Base-by-base conservation (phyloP, 1,139 yeast genomes). In the Taphrina flavorubra region DNA sequence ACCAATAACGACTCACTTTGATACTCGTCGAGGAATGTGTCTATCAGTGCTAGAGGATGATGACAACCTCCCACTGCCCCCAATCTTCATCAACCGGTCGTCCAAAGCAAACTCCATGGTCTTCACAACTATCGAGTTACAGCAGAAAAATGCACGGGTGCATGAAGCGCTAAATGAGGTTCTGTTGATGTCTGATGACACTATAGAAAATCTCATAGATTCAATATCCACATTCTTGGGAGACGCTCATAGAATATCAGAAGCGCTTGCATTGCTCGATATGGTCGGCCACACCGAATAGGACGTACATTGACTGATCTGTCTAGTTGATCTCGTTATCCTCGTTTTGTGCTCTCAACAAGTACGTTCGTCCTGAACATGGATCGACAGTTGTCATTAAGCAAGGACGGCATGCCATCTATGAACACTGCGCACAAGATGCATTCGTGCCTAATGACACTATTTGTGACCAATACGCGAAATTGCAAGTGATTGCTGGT, bases 331-430 rank as follows among this genome's bases (percentile, higher is more conserved):
- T 34, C n/a, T 20, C 42, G 7, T 31, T 44, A 11, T 42, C 55
- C 8, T 8, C 7, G n/a, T 14, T 44, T 25, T 25, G 51, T 16
- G 11, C 44, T 8, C 13, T 11, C 20, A 34, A 51, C 10, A 14
- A 31, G 20, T 46, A 59, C 66, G 74, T 73, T 1, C 74, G 79
- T 31, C 83, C 85, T 6, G 79, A 76, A 60, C 76, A 81, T 69
- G 74, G 74, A 13, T 74, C 72, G 3, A 73, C 74, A 14, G 68
- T 80, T 51, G 74, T 78, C 0, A 65, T 82, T 4, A 78, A 78
- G 63, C 70, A 75, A 7, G 89, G 95, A 0, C 81, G 95, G 47
- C 92, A 94, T 74, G 98, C 98, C 0, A 86, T 92, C 65, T 83
- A 89, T 10, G 96, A 90, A 75, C 74, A 83, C 51, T 74, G 82